A percentile compares a stretch with the other conserved stretches of the same genome.
phyloP scores from a whole-genome alignment of 2,329 filamentous ascomycete species.

The Exophiala viscosa region DNA sequence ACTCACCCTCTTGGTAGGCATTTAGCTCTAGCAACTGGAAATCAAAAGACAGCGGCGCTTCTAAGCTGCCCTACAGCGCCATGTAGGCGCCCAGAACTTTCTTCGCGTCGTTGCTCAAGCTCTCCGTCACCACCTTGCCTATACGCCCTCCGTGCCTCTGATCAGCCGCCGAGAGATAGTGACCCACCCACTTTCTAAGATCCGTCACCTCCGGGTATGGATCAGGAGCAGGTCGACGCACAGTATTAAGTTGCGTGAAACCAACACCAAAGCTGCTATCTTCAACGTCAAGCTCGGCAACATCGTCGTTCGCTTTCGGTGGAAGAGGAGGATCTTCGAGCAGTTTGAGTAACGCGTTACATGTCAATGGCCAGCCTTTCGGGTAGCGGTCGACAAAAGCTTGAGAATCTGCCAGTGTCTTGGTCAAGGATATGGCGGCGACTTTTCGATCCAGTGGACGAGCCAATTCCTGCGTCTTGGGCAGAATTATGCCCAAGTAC shows the following conservation, averaged over 20 bases:
- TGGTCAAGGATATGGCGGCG: constrained; percentile 88
- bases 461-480: constrained; percentile 81
- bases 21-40: background rate
- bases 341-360: constrained; percentile 81
- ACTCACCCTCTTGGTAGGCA: background rate
- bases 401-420: constrained; percentile 80
- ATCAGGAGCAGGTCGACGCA: constrained; percentile 69
- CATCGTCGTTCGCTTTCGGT: constrained; percentile 67
- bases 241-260: constrained; percentile 90
- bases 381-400: constrained; percentile 77
- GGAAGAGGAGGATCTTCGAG: constrained; percentile 81
- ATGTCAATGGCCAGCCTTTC: constrained; percentile 89
- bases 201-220: constrained; percentile 85
- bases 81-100: constrained; percentile 49
- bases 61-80: constrained; percentile 11
- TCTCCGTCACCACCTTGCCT: constrained; percentile 65
- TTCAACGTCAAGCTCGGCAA: constrained; percentile 86
- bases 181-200: constrained; percentile 75
- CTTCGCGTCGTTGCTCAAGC: constrained; percentile 61
- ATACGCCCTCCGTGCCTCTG: constrained; percentile 67
- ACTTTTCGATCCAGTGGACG: constrained; percentile 88
- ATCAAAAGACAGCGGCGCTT: background rate
- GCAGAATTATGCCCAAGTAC: constrained; percentile 82
- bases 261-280: constrained; percentile 93
- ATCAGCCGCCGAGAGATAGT: constrained; percentile 75